Evolutionary conservation across 2,329 filamentous ascomycete genomes (phyloP), one percentile per base, ranked within the genome.

Genomic region (Bimuria novae-zelandiae): DNA sequence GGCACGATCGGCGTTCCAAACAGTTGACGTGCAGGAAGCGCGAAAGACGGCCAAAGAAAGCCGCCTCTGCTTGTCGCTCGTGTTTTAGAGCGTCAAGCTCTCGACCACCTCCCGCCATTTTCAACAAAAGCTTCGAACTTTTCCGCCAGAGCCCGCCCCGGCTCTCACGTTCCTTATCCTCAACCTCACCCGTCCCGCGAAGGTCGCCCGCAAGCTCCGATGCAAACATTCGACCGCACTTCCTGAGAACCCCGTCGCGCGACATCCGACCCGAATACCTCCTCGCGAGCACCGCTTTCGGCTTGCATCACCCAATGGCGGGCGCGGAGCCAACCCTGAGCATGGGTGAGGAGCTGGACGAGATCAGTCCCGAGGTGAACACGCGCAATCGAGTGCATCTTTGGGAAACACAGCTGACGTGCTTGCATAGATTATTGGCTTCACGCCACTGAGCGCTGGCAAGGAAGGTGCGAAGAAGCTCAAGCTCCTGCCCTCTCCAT

Each of bases 391-490:
- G 5, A 23, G 8, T 7, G 8, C 36, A 10, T 21, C 21, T 39
- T n/a, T 32, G 5, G 27, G 23, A 43, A 40, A n/a, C n/a, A n/a
- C n/a, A 40, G 51, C 59, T 68, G 49, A 66, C 46, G 8, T 17
- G 6, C 2, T 1, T n/a, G 3, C 33, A 30, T 56, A 76, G 89
- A 83, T 83, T 61, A 79, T 99, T 43, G 91, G 90, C 4, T 97
- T 99, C 75, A 83, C 89, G 61, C 84, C 89, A 46, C 47, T 71
- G 29, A 56, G 54, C 49, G 59, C 63, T 42, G 67, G 67, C 39
- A 77, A 96, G 39, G 85, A 87, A 50, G 88, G 90, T 65, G 90
- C 96, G 66, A 84, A 88, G 54, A 96, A 93, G 75, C 76, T 97
- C 62, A 89, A 88, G 70, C 78, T 89, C 21, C 78, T 97, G 36